These are phyloP conservation scores for Colletotrichum melonis DNA, from an alignment of 2,329 filamentous ascomycete genomes.

Conservation along the genomic window DNA sequence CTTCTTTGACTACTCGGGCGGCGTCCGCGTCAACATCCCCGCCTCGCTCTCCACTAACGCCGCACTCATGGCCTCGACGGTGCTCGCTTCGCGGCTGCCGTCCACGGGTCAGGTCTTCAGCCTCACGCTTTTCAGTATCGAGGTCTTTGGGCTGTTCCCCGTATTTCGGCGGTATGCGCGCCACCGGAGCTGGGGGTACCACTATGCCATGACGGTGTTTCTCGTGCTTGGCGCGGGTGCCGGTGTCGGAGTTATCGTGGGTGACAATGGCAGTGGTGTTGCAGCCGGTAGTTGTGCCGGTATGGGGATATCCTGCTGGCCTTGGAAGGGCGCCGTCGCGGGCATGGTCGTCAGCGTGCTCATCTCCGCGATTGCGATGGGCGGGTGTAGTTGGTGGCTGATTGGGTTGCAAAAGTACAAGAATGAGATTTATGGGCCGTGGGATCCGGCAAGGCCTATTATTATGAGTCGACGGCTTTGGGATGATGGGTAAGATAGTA, in stretches of 20 bases:
- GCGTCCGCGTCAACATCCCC: conserved; percentile 67
- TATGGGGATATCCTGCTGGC: conserved; percentile 47
- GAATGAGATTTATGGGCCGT: conserved; percentile 97
- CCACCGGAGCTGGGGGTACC: conserved; percentile 83
- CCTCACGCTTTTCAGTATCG: conserved; percentile 93
- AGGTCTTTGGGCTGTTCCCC: conserved; percentile 97
- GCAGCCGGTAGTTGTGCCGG: too few relatives aligned
- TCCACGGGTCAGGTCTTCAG: conserved; percentile 95
- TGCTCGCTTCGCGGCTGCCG: conserved; percentile 88
- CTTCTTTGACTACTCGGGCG: conserved; percentile 87
- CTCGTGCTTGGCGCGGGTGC: conserved; percentile 85
- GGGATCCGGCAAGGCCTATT: conserved; percentile 93
- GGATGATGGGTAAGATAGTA: conserved; percentile 49
- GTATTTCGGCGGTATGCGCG: conserved; percentile 92
- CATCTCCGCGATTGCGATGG: conserved; percentile 82
- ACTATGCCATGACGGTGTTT: conserved; percentile 79
- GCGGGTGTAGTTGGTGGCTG: conserved; percentile 96
- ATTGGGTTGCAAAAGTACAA: conserved; percentile 98
- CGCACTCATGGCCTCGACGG: conserved; percentile 94
- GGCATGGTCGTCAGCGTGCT: conserved; percentile 83
- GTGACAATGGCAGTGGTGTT: conserved; percentile 49
- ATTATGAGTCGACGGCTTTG: conserved; percentile 76
- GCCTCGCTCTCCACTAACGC: conserved; percentile 91
- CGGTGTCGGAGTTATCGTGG: conserved; percentile 75
- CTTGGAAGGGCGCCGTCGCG: conserved; percentile 69